Percentiles rank a stretch among this genome's conserved stretches.
These are phyloP conservation scores for Lyophyllum decastes DNA, from an alignment of 768 basidiomycete genomes.

Conservation along the genomic window DNA sequence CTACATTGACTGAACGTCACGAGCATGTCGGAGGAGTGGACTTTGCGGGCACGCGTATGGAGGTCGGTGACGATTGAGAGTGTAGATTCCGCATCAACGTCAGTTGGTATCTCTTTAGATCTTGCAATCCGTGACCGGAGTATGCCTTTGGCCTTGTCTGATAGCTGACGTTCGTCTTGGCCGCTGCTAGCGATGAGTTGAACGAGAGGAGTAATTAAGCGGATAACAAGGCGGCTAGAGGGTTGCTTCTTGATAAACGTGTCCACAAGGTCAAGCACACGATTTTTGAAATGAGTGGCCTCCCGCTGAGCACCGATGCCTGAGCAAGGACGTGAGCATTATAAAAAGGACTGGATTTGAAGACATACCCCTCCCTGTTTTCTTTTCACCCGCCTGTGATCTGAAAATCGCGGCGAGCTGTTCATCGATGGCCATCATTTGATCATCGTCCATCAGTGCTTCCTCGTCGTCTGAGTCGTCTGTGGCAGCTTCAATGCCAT, in stretches of 20 bases:
- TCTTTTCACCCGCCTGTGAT: slow-evolving; percentile 60
- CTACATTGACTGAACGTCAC: slow-evolving; percentile 67
- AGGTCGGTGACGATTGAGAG: slow-evolving; percentile 57
- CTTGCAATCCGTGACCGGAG: slow-evolving; percentile 75
- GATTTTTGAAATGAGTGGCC: slow-evolving; percentile 94
- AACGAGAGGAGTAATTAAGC: slow-evolving; percentile 74
- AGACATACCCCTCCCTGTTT: slow-evolving; percentile 62
- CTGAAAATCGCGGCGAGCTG: slow-evolving; percentile 89
- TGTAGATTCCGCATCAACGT: slow-evolving; percentile 44
- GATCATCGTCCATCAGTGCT: slow-evolving; percentile 91
- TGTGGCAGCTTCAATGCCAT: slow-evolving; percentile 56
- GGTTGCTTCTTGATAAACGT: slow-evolving; percentile 78
- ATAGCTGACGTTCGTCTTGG: slow-evolving; percentile 83
- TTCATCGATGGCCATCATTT: slow-evolving; percentile 96
- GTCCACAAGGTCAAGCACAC: slow-evolving; percentile 93
- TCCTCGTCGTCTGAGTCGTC: slow-evolving; percentile 62
- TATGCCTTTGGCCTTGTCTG: slow-evolving; percentile 84
- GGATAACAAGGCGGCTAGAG: slow-evolving; percentile 66
- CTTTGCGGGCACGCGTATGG: slow-evolving; percentile 71
- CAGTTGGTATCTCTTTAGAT: slow-evolving; percentile 63
- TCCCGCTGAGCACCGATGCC: slow-evolving; percentile 77
- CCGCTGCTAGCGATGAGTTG: slow-evolving; percentile 68
- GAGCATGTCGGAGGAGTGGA: slow-evolving; percentile 62
- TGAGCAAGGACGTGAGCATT: slow-evolving; percentile 21
- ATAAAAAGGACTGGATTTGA: neutral